These are phyloP conservation scores for Xylaria castorea DNA, from an alignment of 495 filamentous ascomycete species.

Conservation along the genomic window DNA sequence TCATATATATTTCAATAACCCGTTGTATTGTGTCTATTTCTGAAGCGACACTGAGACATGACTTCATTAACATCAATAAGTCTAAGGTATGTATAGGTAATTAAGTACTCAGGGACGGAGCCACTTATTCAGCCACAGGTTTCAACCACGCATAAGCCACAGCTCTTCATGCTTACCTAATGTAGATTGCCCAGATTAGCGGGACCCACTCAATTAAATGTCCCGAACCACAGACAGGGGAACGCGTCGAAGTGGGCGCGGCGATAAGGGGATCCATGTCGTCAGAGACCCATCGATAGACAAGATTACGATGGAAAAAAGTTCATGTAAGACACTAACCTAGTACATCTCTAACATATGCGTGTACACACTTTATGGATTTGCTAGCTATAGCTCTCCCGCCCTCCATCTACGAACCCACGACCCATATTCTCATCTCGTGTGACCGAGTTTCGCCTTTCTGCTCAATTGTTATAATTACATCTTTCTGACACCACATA, in stretches of 20 bases:
- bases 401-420: background rate
- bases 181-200: background rate
- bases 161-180: background rate
- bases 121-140: background rate
- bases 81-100: too few relatives aligned
- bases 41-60: background rate
- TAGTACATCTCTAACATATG: background rate
- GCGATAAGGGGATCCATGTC: conserved; percentile 29
- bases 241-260: background rate
- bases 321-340: background rate
- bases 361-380: background rate
- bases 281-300: conserved; percentile 31
- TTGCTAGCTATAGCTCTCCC: conserved; percentile 1
- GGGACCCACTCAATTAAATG: conserved; percentile 9
- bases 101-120: too few relatives aligned
- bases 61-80: background rate
- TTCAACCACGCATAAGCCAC: background rate
- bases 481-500: background rate
- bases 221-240: background rate
- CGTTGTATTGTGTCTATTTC: background rate
- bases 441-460: background rate
- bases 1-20: background rate
- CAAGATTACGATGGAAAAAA: conserved; percentile 33
- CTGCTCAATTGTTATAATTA: background rate
- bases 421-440: background rate